phyloP scores from a whole-genome alignment of 176 grass and related monocot species.

The Aegilops tauschii region DNA sequence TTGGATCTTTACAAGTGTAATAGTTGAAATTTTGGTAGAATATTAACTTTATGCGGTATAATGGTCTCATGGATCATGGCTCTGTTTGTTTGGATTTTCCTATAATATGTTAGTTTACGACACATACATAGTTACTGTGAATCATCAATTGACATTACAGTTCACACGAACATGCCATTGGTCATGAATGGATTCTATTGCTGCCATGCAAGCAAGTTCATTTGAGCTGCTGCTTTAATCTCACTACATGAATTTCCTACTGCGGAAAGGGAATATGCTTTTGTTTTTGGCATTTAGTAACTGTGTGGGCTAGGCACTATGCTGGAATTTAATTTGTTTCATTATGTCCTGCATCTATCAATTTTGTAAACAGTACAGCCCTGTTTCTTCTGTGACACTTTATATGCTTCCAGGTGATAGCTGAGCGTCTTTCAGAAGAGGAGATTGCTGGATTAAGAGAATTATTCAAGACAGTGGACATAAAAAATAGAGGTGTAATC shows the following conservation, averaged over 20 bases:
- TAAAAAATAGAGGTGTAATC: constrained; percentile 67
- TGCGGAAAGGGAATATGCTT: not conserved
- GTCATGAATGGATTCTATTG: not conserved
- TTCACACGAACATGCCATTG: not conserved
- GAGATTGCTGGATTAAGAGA: constrained; percentile 96
- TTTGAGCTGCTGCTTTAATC: not conserved
- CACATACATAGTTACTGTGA: not conserved
- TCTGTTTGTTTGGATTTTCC: not conserved
- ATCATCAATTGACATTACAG: not conserved
- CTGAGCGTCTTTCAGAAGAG: constrained; percentile 86
- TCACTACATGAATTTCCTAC: constrained; percentile 7
- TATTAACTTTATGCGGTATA: not conserved
- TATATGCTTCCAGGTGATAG: constrained; percentile 65
- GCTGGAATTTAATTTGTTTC: not conserved
- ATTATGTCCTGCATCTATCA: not conserved
- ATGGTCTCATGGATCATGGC: not conserved
- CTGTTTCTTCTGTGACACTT: constrained; percentile 19
- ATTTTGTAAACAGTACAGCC: not conserved
- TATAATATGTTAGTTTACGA: not conserved
- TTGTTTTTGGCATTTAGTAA: not conserved
- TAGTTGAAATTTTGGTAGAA: not conserved
- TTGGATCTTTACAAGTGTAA: not conserved
- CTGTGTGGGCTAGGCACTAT: constrained; percentile 16
- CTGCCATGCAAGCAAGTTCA: not conserved
- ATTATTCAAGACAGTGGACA: constrained; percentile 83